These are phyloP conservation scores for Mycena pura DNA, from an alignment of 768 basidiomycete genomes.

Conservation along the genomic window DNA sequence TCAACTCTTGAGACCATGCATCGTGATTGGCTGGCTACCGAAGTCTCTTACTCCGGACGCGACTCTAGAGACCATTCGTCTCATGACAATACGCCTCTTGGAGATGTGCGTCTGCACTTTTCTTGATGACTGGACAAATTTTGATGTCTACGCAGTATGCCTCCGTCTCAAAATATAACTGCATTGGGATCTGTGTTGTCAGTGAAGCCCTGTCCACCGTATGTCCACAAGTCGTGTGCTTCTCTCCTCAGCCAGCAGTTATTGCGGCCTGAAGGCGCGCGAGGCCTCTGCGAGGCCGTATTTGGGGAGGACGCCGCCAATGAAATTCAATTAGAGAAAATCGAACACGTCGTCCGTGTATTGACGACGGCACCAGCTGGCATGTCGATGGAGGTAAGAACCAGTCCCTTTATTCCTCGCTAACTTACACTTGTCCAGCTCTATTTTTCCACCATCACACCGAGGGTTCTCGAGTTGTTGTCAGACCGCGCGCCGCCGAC, in stretches of 20 bases:
- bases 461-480: slow-evolving; percentile 61
- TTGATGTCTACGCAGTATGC: slow-evolving; percentile 51
- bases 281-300: slow-evolving; percentile 70
- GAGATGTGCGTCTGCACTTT: slow-evolving; percentile 57
- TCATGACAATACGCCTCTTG: slow-evolving; percentile 61
- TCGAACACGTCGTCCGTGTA: slow-evolving; percentile 74
- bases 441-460: slow-evolving; percentile 63
- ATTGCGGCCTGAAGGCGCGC: slow-evolving; percentile 71
- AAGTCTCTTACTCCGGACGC: slow-evolving; percentile 49
- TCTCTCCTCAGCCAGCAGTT: slow-evolving; percentile 75
- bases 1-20: slow-evolving; percentile 64
- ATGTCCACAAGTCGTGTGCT: slow-evolving; percentile 65
- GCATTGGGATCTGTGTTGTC: slow-evolving; percentile 69
- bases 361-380: slow-evolving; percentile 67
- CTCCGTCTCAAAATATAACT: slow-evolving; percentile 69
- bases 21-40: slow-evolving; percentile 79
- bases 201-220: slow-evolving; percentile 46
- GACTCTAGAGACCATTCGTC: slow-evolving; percentile 53
- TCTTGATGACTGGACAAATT: slow-evolving; percentile 25
- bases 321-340: slow-evolving; percentile 66
- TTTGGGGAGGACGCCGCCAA: slow-evolving; percentile 70
- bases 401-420: not conserved
- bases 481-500: slow-evolving; percentile 46
- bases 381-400: slow-evolving; percentile 60
- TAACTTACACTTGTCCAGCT: slow-evolving; percentile 47